Evolutionary conservation across 192 early-diverging fungal species (phyloP).

Genomic region (Coemansia sp.): DNA sequence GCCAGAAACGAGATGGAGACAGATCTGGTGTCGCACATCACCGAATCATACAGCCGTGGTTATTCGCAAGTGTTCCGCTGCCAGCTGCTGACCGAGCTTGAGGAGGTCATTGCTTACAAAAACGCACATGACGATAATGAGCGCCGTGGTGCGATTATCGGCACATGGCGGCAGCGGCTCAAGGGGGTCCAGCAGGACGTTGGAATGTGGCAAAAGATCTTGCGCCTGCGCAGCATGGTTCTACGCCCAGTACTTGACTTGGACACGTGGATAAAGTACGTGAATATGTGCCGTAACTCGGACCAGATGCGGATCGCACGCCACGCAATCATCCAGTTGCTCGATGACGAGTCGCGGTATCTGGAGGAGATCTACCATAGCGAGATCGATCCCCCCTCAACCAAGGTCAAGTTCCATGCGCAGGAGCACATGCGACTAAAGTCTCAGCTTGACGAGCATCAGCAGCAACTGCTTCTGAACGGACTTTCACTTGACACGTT

Average conservation of each 20-base stretch:
- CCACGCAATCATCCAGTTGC: slow-evolving; percentile 33
- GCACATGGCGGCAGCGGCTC: slow-evolving; percentile 84
- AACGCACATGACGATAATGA: slow-evolving; percentile 78
- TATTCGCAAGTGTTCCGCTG: slow-evolving; percentile 87
- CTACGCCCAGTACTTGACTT: slow-evolving; percentile 88
- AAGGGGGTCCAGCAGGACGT: slow-evolving; percentile 89
- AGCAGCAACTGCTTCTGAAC: slow-evolving; percentile 2
- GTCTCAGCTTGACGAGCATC: slow-evolving; percentile 10
- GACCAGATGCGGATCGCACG: slow-evolving; percentile 59
- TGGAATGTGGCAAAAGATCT: slow-evolving; percentile 91
- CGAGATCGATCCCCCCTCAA: slow-evolving; percentile 12
- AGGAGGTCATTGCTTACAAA: slow-evolving; percentile 94
- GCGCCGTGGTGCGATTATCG: slow-evolving; percentile 68
- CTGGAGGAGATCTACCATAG: slow-evolving; percentile 25
- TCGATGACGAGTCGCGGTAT: slow-evolving; percentile 34
- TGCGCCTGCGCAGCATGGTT: slow-evolving; percentile 86
- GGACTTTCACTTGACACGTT: neutral
- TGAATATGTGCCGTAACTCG: slow-evolving; percentile 89
- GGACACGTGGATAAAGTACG: slow-evolving; percentile 96
- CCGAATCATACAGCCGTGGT: slow-evolving; percentile 92
- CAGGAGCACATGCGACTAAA: slow-evolving; percentile 26
- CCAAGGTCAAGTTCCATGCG: slow-evolving; percentile 21
- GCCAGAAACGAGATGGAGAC: slow-evolving; percentile 85
- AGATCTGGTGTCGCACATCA: slow-evolving; percentile 82
- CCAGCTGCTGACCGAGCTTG: slow-evolving; percentile 97